Base-by-base conservation (phyloP, 1,284 basidiomycete genomes). In the Leccinum subrobustum region DNA sequence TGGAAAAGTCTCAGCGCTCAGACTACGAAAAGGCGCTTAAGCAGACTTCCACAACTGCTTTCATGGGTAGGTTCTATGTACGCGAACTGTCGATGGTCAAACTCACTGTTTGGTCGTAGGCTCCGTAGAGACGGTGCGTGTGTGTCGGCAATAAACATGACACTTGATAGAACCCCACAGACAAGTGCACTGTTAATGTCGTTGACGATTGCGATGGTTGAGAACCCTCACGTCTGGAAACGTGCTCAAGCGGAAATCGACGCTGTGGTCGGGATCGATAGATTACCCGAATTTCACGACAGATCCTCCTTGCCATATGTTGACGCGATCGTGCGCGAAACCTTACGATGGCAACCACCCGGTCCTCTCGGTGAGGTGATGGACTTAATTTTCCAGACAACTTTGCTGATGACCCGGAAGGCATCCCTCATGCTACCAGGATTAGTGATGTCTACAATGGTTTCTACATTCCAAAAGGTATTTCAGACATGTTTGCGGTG, bases 201-300 rank as follows among this genome's bases (percentile, higher is more conserved):
- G 7, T 76, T 77, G 50, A 64, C 75, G 5, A 68, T 78, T n/a
- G 73, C 72, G 1, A 78, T 79, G 76, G 66, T 72, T 0, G 56
- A 72, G 44, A 63, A 76, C 33, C 76, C 77, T 2, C 68, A 65
- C 0, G 63, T 73, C 4, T 72, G 71, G 61, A 3, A 67, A 64
- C 68, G 64, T 6, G 75, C 77, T 0, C 79, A 79, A 54, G 67
- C 64, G 3, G 5, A 82, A 42, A 69, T 82, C 6, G 79, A 81
- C 37, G 54, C 64, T 1, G 67, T 79, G 4, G 56, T 79, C 7
- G 78, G 79, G 3, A 59, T 33, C 0, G 70, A 74, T 3, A 68
- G 77, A 7, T 64, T 81, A 1, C 81, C 81, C 0, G 72, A 67
- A 1, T 77, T 79, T 23, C 67, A 68, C 7, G 81, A 83, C 57